A percentile compares a stretch with the other conserved stretches of the same genome.
phyloP scores from a whole-genome alignment of 108 stramenopile species.

The Fragilaria radians region DNA sequence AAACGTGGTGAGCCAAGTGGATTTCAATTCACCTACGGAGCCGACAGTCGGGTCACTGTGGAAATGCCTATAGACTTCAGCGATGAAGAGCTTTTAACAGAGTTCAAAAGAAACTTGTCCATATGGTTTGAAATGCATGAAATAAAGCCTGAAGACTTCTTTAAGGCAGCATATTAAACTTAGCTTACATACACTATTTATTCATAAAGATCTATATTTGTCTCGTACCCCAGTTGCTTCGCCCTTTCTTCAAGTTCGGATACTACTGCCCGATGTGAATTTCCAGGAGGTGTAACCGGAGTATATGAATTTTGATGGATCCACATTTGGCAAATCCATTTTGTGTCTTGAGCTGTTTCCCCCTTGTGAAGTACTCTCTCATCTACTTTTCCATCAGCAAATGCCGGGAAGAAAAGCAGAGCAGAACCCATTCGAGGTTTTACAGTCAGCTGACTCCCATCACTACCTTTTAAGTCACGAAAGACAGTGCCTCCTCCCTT shows the following conservation, averaged over 20 bases:
- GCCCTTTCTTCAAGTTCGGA: constrained; percentile 18
- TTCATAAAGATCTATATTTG: too few species aligned
- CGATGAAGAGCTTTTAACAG: constrained; percentile 56
- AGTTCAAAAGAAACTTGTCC: constrained; percentile 48
- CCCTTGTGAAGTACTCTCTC: constrained; percentile 63
- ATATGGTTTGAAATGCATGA: constrained; percentile 45
- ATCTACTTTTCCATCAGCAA: constrained; percentile 53
- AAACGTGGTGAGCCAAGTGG: constrained; percentile 36
- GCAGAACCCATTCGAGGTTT: constrained; percentile 48
- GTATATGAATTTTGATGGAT: constrained; percentile 50
- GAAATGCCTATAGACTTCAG: constrained; percentile 69
- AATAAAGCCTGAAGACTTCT: constrained; percentile 32
- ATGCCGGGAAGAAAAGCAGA: constrained; percentile 64
- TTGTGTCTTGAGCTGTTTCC: constrained; percentile 46
- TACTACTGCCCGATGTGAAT: constrained; percentile 43
- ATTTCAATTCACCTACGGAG: constrained; percentile 68
- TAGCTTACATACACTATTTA: too few species aligned
- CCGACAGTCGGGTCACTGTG: constrained; percentile 50
- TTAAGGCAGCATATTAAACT: neutral
- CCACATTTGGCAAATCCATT: constrained; percentile 78
- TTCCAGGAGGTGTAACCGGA: constrained; percentile 49
- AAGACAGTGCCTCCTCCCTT: constrained; percentile 66
- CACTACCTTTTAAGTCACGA: constrained; percentile 43
- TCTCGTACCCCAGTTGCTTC: constrained; percentile 13
- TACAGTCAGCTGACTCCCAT: constrained; percentile 34